phyloP scores from a whole-genome alignment of 352 stramenopile species.

The Phytophthora nicotianae region DNA sequence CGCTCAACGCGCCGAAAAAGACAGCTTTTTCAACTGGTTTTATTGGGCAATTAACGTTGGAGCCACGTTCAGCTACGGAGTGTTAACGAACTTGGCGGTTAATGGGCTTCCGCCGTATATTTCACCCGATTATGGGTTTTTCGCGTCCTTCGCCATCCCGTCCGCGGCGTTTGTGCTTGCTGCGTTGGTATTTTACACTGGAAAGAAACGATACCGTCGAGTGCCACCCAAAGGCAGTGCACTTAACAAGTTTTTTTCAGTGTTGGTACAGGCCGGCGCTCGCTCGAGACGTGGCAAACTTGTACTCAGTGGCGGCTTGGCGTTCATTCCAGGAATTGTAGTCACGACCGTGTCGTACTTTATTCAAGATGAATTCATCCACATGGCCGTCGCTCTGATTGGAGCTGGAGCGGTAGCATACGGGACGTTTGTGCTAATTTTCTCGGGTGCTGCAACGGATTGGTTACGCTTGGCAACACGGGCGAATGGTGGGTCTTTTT shows the following conservation, averaged over 20 bases:
- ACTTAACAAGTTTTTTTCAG: slow-evolving; percentile 71
- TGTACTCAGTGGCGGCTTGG: slow-evolving; percentile 74
- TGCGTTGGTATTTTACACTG: slow-evolving; percentile 81
- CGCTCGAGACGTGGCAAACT: slow-evolving; percentile 65
- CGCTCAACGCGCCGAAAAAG: slow-evolving; percentile 73
- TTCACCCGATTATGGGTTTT: slow-evolving; percentile 84
- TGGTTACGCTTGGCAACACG: slow-evolving; percentile 61
- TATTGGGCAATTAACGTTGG: slow-evolving; percentile 95
- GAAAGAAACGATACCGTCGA: slow-evolving; percentile 62
- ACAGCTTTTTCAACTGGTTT: slow-evolving; percentile 95
- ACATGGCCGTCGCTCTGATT: slow-evolving; percentile 64
- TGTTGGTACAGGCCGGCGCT: slow-evolving; percentile 65
- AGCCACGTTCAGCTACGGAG: slow-evolving; percentile 89
- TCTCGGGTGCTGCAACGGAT: slow-evolving; percentile 58
- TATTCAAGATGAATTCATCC: slow-evolving; percentile 55
- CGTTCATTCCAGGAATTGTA: slow-evolving; percentile 76
- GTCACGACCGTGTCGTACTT: slow-evolving; percentile 86
- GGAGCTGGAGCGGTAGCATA: slow-evolving; percentile 66
- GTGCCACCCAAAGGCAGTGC: slow-evolving; percentile 80
- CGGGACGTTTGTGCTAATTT: slow-evolving; percentile 72
- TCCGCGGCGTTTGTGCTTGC: slow-evolving; percentile 81
- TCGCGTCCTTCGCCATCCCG: slow-evolving; percentile 88
- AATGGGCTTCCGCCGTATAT: slow-evolving; percentile 89
- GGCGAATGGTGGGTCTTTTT: slow-evolving; percentile 63
- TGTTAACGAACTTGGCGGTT: slow-evolving; percentile 91